A percentile compares a stretch with the other conserved stretches of the same genome.
Evolutionary conservation across 73 alveolate species (phyloP).

Genomic region (Durusdinium trenchii): DNA sequence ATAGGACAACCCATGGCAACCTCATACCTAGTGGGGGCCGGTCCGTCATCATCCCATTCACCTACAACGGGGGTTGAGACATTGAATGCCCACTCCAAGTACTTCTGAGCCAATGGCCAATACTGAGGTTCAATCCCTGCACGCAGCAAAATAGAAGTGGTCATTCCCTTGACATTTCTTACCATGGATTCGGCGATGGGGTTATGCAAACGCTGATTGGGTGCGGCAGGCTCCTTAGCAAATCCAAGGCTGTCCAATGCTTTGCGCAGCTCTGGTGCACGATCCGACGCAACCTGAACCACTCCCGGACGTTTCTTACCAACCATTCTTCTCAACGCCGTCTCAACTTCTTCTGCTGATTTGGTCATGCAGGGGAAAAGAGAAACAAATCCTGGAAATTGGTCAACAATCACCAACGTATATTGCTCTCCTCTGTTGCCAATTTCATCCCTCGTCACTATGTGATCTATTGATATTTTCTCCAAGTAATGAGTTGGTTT

Average conservation of each 20-base stretch:
- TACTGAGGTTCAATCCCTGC: not conserved
- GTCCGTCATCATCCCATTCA: not conserved
- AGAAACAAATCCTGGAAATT: not conserved
- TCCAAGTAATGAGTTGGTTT: not conserved
- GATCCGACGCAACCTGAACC: not conserved
- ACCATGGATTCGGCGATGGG: slow-evolving; percentile 24
- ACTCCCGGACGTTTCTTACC: not conserved
- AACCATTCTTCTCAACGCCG: not conserved
- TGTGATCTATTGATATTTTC: not conserved
- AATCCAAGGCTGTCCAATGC: not conserved
- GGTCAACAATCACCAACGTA: not conserved
- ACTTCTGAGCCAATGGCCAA: not conserved
- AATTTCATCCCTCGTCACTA: not conserved
- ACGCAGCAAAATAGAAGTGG: not conserved
- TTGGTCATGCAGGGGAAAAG: not conserved
- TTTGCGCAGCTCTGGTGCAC: not conserved
- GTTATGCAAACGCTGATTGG: not conserved
- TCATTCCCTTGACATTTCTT: not conserved
- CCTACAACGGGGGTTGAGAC: not conserved
- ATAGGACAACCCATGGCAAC: not conserved
- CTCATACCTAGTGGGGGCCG: not conserved
- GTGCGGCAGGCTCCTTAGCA: not conserved
- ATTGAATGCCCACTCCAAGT: not conserved
- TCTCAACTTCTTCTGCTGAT: not conserved
- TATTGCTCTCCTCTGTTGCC: not conserved